Evolutionary conservation across 345 rosid species (phyloP).

Genomic region (Syzygium grande): DNA sequence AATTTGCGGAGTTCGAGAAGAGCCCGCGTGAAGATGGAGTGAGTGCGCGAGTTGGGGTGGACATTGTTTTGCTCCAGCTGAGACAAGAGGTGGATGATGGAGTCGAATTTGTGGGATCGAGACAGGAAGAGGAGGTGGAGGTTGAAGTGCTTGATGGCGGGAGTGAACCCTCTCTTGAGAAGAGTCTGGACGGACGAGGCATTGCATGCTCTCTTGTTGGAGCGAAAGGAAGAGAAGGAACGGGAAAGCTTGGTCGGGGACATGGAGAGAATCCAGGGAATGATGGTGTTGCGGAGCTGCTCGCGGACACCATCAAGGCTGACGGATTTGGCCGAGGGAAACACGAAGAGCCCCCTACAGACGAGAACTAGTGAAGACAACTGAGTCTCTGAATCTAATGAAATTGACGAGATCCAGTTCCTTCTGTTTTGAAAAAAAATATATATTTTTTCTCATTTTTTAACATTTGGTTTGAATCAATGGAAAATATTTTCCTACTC

Average conservation of each 20-base stretch:
- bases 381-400: too few relatives aligned
- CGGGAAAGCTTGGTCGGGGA: neutral
- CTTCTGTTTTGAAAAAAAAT: too few relatives aligned
- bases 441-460: too few relatives aligned
- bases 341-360: neutral
- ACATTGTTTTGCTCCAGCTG: constrained; percentile 25
- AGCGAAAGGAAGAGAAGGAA: constrained; percentile 8
- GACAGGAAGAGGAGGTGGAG: constrained; percentile 34
- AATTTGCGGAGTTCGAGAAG: constrained; percentile 43
- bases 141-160: constrained; percentile 36
- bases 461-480: too few relatives aligned
- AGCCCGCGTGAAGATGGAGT: constrained; percentile 38
- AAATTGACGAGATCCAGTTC: too few relatives aligned
- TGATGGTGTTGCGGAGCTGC: neutral
- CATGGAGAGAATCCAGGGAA: neutral
- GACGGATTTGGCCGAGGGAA: neutral
- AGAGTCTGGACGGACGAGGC: constrained; percentile 18
- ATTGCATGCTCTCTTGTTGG: neutral
- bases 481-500: too few relatives aligned
- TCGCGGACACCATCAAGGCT: neutral
- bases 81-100: constrained; percentile 20
- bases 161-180: constrained; percentile 44
- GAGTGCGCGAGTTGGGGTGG: constrained; percentile 20
- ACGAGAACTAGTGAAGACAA: neutral
- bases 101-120: constrained; percentile 12